Percentiles rank a stretch among this genome's conserved stretches.
These are phyloP conservation scores for Mycena alexandri DNA, from an alignment of 768 basidiomycete genomes.

Conservation along the genomic window DNA sequence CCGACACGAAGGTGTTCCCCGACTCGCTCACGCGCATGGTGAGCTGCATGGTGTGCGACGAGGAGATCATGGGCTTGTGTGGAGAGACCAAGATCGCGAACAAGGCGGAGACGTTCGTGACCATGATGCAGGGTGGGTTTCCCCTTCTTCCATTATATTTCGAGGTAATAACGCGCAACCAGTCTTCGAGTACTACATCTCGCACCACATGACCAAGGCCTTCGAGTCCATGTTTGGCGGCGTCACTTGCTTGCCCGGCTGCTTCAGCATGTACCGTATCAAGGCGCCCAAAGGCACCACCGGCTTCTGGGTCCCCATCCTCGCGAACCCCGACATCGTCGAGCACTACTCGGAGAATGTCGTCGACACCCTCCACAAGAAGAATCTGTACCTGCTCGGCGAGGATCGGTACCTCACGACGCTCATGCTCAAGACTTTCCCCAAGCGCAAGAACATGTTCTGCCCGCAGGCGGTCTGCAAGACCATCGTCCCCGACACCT, in stretches of 20 bases:
- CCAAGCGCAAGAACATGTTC: constrained; percentile 99
- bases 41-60: constrained; percentile 95
- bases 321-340: constrained; percentile 98
- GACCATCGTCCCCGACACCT: constrained; percentile 97
- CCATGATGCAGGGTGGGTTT: constrained; percentile 95
- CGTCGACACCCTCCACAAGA: constrained; percentile 99
- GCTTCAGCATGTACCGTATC: constrained; percentile 99
- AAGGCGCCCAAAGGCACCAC: constrained; percentile 97
- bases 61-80: constrained; percentile 98
- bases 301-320: constrained; percentile 98
- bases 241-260: constrained; percentile 98
- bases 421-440: constrained; percentile 98
- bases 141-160: constrained; percentile 11
- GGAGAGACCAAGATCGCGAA: constrained; percentile 99
- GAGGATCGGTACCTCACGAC: constrained; percentile 99
- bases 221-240: constrained; percentile 99
- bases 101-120: constrained; percentile 98
- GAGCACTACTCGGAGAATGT: constrained; percentile 99
- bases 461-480: constrained; percentile 99
- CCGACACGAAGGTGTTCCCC: constrained; percentile 99
- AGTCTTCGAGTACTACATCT: constrained; percentile 99
- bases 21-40: constrained; percentile 97
- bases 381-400: constrained; percentile 95
- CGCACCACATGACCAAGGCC: constrained; percentile 98
- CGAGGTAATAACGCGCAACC: background rate